Conservation (phyloP, 73 alveolate species). For the Blepharisma japonicum region DNA sequence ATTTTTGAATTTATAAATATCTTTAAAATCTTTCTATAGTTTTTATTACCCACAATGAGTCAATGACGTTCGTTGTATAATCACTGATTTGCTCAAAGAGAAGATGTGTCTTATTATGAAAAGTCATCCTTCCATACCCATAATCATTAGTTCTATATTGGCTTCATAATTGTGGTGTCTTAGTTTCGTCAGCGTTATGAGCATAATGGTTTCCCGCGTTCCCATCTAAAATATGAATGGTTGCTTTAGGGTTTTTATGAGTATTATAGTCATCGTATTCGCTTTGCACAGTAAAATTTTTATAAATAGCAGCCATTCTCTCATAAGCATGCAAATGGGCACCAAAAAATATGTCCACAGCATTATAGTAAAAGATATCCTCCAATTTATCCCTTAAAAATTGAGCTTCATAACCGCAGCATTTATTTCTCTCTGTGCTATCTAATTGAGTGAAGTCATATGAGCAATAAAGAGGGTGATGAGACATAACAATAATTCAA, state of each 20-base stretch:
- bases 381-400: neutral
- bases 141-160: neutral
- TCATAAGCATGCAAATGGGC: slow-evolving; percentile 15
- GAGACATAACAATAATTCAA: neutral
- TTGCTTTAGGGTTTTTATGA: neutral
- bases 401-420: neutral
- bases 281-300: neutral
- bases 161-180: neutral
- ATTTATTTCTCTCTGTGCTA: too few relatives aligned
- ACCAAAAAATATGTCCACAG: neutral
- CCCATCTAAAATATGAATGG: neutral
- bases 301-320: neutral
- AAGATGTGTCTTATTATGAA: neutral
- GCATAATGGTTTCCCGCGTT: neutral
- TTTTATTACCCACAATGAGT: neutral
- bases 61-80: neutral
- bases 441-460: neutral
- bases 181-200: neutral
- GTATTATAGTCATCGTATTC: neutral
- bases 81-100: neutral
- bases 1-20: too few relatives aligned
- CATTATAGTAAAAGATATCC: neutral
- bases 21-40: neutral
- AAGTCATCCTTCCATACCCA: neutral
- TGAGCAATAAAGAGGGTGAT: neutral